phyloP scores from a whole-genome alignment of 2,329 filamentous ascomycete species.

The Chaetomiaceae sp. region DNA sequence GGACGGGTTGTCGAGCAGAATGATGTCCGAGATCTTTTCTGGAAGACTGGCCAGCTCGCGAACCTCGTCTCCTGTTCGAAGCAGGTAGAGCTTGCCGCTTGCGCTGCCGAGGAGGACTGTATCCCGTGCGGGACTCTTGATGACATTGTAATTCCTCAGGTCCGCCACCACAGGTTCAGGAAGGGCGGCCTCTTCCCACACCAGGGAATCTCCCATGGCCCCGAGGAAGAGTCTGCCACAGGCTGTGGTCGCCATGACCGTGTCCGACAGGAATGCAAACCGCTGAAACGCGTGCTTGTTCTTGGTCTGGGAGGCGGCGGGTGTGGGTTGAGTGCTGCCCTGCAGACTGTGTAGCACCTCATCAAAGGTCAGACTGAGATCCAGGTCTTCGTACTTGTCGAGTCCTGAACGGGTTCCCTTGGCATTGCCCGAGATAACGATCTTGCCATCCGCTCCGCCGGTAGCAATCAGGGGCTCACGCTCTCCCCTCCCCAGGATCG shows the following conservation, averaged over 20 bases:
- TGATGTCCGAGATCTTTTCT: constrained; percentile 49
- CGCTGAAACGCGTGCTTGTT: constrained; percentile 50
- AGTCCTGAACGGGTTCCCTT: neutral
- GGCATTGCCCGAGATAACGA: constrained; percentile 38
- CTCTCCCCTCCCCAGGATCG: constrained; percentile 34
- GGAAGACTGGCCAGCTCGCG: constrained; percentile 36
- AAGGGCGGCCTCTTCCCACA: constrained; percentile 42
- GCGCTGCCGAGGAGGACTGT: constrained; percentile 46
- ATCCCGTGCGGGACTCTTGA: constrained; percentile 37
- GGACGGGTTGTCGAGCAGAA: constrained; percentile 31
- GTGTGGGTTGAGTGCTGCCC: constrained; percentile 13
- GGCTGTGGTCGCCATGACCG: constrained; percentile 54
- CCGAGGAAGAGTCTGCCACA: constrained; percentile 55
- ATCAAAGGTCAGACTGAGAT: constrained; percentile 23
- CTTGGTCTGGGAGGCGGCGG: constrained; percentile 23
- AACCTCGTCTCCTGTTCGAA: constrained; percentile 30
- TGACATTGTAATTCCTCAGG: constrained; percentile 44
- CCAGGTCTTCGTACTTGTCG: constrained; percentile 14
- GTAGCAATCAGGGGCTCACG: constrained; percentile 52
- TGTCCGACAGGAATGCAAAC: constrained; percentile 57
- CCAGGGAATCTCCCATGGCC: constrained; percentile 29
- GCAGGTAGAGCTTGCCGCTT: constrained; percentile 45
- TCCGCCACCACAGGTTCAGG: constrained; percentile 33
- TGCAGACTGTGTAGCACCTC: constrained; percentile 29
- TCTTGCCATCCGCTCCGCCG: constrained; percentile 79